Conservation (phyloP, 352 stramenopile species). For the Aphanomyces astaci region DNA sequence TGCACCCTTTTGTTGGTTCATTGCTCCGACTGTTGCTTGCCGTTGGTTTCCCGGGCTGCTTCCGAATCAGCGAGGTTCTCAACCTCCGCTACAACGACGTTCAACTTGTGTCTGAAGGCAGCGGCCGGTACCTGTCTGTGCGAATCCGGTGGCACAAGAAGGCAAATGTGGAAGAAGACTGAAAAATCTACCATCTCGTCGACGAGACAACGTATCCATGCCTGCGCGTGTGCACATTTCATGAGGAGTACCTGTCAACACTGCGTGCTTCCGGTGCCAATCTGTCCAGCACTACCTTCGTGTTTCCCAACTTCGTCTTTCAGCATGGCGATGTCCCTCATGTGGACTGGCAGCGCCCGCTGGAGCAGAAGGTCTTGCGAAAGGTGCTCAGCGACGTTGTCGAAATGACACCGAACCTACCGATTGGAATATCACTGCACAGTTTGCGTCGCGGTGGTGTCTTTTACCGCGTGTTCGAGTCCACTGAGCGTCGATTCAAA, state of each 20-base stretch:
- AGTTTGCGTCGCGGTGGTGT: neutral
- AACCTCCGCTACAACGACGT: neutral
- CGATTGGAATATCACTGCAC: neutral
- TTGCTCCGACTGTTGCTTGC: neutral
- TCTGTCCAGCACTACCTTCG: neutral
- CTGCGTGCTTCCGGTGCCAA: neutral
- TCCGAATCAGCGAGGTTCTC: neutral
- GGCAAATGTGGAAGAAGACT: neutral
- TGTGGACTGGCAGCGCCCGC: neutral
- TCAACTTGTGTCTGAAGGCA: neutral
- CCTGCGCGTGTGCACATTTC: neutral
- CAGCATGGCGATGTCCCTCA: neutral
- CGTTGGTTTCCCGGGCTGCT: neutral
- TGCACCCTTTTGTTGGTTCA: neutral
- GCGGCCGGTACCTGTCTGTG: neutral
- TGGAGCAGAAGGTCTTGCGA: neutral
- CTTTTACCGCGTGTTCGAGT: neutral
- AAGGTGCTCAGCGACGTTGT: neutral
- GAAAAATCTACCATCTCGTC: neutral
- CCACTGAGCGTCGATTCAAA: neutral
- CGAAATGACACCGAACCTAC: neutral
- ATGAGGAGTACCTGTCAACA: neutral
- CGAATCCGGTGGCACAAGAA: slow-evolving; percentile 1
- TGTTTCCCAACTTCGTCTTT: neutral
- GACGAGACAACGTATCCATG: neutral